Evolutionary conservation across 2,329 filamentous ascomycete genomes (phyloP).

Genomic region (Neonectria coccinea): DNA sequence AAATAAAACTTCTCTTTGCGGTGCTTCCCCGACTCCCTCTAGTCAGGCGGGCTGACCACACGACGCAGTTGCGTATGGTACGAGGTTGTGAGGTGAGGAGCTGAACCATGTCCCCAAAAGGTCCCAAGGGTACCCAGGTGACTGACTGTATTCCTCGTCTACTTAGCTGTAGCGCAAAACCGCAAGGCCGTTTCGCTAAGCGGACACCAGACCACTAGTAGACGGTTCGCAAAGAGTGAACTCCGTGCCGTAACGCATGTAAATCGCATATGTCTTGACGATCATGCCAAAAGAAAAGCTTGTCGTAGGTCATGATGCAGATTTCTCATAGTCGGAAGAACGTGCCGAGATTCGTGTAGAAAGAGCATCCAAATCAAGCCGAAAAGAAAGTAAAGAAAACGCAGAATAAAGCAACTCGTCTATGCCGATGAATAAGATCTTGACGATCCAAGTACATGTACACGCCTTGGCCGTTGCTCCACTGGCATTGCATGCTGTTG

Average conservation of each 20-base stretch:
- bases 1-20: slow-evolving; percentile 21
- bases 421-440: slow-evolving; percentile 45
- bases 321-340: slow-evolving; percentile 21
- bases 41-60: neutral
- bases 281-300: slow-evolving; percentile 27
- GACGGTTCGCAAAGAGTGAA: slow-evolving; percentile 17
- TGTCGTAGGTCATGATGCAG: slow-evolving; percentile 30
- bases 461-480: slow-evolving; percentile 42
- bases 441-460: slow-evolving; percentile 51
- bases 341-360: slow-evolving; percentile 27
- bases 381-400: slow-evolving; percentile 39
- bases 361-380: slow-evolving; percentile 33
- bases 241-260: slow-evolving; percentile 21
- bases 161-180: slow-evolving; percentile 4
- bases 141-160: neutral
- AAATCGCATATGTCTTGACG: slow-evolving; percentile 32
- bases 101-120: slow-evolving; percentile 13
- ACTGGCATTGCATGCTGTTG: slow-evolving; percentile 27
- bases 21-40: slow-evolving; percentile 1
- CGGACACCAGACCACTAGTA: slow-evolving; percentile 1
- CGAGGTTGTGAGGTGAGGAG: neutral
- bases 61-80: slow-evolving; percentile 1
- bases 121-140: slow-evolving; percentile 1
- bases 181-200: slow-evolving; percentile 5
- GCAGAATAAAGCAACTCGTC: slow-evolving; percentile 42